Evolutionary conservation across 768 basidiomycete genomes (phyloP).

Genomic region (Mycena belliarum): DNA sequence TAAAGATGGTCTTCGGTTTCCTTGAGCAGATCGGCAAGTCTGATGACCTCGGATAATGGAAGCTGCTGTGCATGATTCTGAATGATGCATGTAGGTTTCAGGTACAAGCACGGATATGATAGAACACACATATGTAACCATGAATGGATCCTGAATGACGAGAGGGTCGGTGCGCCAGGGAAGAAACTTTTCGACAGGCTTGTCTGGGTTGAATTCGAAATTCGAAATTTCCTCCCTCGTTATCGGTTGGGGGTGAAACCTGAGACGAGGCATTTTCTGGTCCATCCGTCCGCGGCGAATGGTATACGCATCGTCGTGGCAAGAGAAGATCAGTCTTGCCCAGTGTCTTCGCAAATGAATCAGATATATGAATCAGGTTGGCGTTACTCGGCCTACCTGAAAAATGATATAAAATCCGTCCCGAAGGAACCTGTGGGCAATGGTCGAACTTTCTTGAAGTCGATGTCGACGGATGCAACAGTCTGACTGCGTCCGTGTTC

Average conservation of each 20-base stretch:
- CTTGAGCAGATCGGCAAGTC: not conserved
- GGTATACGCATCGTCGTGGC: not conserved
- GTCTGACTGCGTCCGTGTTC: not conserved
- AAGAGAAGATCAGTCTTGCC: not conserved
- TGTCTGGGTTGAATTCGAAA: not conserved
- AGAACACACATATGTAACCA: not conserved
- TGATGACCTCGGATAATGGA: not conserved
- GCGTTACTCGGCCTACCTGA: not conserved
- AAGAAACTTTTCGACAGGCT: not conserved
- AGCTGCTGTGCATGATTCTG: slow-evolving; percentile 6
- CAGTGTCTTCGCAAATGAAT: not conserved
- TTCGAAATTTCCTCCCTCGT: too few relatives aligned
- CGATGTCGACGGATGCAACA: not conserved
- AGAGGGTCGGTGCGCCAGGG: not conserved
- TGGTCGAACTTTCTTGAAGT: not conserved
- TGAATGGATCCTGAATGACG: slow-evolving; percentile 11
- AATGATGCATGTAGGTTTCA: not conserved
- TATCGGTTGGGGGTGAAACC: too few relatives aligned
- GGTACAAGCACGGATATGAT: not conserved
- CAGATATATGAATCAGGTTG: too few relatives aligned
- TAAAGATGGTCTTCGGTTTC: not conserved
- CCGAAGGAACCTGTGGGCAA: not conserved
- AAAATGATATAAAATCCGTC: not conserved
- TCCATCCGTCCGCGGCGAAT: not conserved
- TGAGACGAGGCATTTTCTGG: not conserved